Percentiles rank a stretch among this genome's conserved stretches.
These are phyloP conservation scores for Ascochyta lentis DNA, from an alignment of 2,329 filamentous ascomycete genomes.

Conservation along the genomic window DNA sequence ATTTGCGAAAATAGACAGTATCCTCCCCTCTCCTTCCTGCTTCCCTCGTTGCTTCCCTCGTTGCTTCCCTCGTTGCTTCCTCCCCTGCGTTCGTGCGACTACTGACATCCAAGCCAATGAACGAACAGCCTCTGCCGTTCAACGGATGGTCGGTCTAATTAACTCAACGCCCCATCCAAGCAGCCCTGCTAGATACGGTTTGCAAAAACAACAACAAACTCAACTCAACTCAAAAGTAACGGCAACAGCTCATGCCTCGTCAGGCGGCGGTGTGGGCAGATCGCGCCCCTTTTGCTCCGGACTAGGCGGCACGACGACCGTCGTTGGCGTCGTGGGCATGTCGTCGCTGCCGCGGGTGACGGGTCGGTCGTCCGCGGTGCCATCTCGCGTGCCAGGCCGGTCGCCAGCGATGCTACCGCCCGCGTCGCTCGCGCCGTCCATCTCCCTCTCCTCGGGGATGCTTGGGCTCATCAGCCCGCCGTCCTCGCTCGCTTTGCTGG, in stretches of 20 bases:
- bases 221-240: too few relatives aligned
- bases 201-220: neutral
- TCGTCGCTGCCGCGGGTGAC: conserved; percentile 19
- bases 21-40: neutral
- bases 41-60: too few relatives aligned
- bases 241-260: conserved; percentile 15
- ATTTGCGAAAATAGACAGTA: conserved; percentile 14
- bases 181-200: neutral
- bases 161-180: too few relatives aligned
- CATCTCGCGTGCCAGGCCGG: conserved; percentile 13
- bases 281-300: conserved; percentile 40
- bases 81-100: too few relatives aligned
- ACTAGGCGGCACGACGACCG: conserved; percentile 48
- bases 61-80: too few relatives aligned
- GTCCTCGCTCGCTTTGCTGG: conserved; percentile 40
- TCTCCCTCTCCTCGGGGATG: conserved; percentile 40
- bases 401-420: conserved; percentile 16
- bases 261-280: conserved; percentile 42
- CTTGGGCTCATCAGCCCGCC: conserved; percentile 42
- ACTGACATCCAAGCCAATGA: too few relatives aligned
- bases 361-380: conserved; percentile 18
- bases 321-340: conserved; percentile 37
- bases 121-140: too few relatives aligned
- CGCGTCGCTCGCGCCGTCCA: conserved; percentile 16
- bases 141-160: too few relatives aligned